Evolutionary conservation across 2,329 filamentous ascomycete genomes (phyloP).

Genomic region (Venturia nashicola): DNA sequence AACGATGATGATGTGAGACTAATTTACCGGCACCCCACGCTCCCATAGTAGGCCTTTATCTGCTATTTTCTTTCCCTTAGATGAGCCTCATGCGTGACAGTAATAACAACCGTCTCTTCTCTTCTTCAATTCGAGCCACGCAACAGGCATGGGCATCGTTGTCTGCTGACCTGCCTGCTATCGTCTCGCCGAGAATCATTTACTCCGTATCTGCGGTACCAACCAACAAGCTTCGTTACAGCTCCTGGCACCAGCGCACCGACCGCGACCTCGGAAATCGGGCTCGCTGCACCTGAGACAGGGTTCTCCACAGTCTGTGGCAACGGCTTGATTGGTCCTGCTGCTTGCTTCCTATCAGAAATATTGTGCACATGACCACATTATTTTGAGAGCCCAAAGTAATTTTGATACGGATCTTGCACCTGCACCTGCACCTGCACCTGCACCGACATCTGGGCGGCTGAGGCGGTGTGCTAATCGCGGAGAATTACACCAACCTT

Average conservation of each 20-base stretch:
- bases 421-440: too few species aligned
- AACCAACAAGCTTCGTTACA: not conserved
- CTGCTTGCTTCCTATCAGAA: not conserved
- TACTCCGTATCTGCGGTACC: not conserved
- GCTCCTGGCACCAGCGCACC: not conserved
- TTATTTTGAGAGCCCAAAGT: not conserved
- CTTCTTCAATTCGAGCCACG: too few species aligned
- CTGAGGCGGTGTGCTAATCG: not conserved
- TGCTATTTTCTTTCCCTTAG: too few species aligned
- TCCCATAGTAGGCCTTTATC: not conserved
- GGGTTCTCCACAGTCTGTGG: not conserved
- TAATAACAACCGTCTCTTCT: too few species aligned
- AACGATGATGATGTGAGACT: too few species aligned
- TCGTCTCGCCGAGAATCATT: not conserved
- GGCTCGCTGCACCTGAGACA: not conserved
- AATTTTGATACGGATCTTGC: not conserved
- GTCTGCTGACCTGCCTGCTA: not conserved
- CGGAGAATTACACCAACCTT: constrained; percentile 3
- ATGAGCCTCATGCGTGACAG: too few species aligned
- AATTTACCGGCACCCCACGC: not conserved
- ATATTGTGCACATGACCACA: not conserved
- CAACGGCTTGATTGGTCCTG: not conserved
- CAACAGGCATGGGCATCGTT: too few species aligned
- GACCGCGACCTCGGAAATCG: not conserved
- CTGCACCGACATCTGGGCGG: not conserved